These are phyloP conservation scores for Colletotrichum sp. DNA, from an alignment of 2,329 filamentous ascomycete species.

Conservation along the genomic window DNA sequence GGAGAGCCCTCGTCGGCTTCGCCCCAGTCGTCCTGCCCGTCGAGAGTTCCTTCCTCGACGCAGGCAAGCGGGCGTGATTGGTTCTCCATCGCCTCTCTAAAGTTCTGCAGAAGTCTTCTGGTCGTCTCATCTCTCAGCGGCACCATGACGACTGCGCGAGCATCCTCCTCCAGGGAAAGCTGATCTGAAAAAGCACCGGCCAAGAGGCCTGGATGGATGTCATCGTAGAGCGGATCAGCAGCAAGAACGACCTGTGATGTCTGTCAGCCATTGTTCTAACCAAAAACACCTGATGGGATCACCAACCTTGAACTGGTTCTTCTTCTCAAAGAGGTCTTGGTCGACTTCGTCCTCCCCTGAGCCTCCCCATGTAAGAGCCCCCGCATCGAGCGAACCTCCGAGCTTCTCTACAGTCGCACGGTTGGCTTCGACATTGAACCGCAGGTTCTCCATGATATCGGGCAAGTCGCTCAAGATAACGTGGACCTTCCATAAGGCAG, in stretches of 20 bases:
- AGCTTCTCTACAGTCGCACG: conserved; percentile 53
- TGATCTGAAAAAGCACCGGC: conserved; percentile 72
- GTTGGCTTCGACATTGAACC: conserved; percentile 75
- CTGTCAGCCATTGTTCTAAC: neutral
- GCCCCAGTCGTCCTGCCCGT: conserved; percentile 77
- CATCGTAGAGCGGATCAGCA: conserved; percentile 87
- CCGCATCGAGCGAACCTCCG: conserved; percentile 64
- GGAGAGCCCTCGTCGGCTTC: conserved; percentile 48
- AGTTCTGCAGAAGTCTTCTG: conserved; percentile 62
- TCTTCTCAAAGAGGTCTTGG: conserved; percentile 44
- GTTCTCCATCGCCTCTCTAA: conserved; percentile 64
- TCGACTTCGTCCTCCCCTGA: conserved; percentile 45
- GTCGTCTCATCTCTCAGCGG: conserved; percentile 76
- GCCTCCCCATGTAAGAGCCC: conserved; percentile 76
- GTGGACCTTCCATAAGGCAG: conserved; percentile 67
- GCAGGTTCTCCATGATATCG: conserved; percentile 80
- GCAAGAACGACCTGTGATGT: conserved; percentile 70
- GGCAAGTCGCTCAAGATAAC: conserved; percentile 84
- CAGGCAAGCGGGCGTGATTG: conserved; percentile 51
- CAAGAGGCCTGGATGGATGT: conserved; percentile 78
- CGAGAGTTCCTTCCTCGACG: conserved; percentile 65
- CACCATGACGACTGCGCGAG: conserved; percentile 79
- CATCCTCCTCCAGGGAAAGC: conserved; percentile 58
- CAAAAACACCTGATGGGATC: neutral
- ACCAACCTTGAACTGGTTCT: conserved; percentile 55